phyloP scores from a whole-genome alignment of 2,329 filamentous ascomycete species.

The Colletotrichum theobromicola region DNA sequence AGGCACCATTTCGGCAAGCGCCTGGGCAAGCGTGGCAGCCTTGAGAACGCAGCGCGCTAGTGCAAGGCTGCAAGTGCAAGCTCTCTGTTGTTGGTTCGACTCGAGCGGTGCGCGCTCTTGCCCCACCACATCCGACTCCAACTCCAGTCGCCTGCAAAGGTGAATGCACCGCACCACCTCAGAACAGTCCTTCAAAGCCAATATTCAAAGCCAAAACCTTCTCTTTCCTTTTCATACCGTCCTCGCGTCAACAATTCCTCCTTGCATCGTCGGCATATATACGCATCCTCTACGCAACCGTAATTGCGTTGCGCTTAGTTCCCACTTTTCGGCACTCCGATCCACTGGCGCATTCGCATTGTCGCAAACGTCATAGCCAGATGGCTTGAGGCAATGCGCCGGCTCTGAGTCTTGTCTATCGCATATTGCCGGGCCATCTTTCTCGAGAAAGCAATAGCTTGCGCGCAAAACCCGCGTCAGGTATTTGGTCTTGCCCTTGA shows the following conservation, averaged over 20 bases:
- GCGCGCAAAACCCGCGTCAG: neutral
- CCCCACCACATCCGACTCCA: constrained; percentile 15
- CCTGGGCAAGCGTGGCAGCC: constrained; percentile 6
- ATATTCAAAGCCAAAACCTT: neutral
- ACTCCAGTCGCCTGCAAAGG: neutral
- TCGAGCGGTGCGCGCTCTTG: neutral
- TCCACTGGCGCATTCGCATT: neutral
- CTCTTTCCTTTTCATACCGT: neutral
- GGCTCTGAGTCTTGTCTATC: neutral
- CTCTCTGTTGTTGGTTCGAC: constrained; percentile 6
- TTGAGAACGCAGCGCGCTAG: neutral
- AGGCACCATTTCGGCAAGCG: neutral
- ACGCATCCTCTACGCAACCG: neutral
- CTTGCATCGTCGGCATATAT: neutral
- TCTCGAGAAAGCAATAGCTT: neutral
- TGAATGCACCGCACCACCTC: constrained; percentile 1
- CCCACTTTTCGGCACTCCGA: neutral
- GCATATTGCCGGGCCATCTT: neutral
- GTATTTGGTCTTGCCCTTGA: neutral
- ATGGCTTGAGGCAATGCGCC: neutral
- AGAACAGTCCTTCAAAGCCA: neutral
- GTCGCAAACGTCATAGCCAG: constrained; percentile 16
- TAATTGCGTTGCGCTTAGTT: neutral
- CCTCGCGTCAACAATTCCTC: neutral
- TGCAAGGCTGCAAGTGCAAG: constrained; percentile 14